A percentile compares a stretch with the other conserved stretches of the same genome.
These are phyloP conservation scores for Talaromyces sp. DNA, from an alignment of 2,329 filamentous ascomycete genomes.

Conservation along the genomic window DNA sequence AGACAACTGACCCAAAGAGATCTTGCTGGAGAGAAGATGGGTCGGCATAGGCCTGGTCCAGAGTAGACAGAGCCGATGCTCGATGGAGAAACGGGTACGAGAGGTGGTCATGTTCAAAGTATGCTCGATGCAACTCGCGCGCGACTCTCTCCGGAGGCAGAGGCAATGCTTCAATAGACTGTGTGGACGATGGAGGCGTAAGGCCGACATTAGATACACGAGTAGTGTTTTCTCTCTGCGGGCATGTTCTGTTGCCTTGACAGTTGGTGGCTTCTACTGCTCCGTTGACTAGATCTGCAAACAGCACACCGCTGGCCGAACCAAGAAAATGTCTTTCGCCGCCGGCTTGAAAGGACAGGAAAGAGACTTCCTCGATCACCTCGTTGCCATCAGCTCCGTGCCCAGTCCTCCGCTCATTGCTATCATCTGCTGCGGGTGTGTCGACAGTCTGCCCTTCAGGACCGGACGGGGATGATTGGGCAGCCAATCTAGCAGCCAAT, in stretches of 20 bases:
- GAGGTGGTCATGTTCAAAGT: constrained; percentile 40
- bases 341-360: constrained; percentile 38
- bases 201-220: background rate
- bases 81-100: constrained; percentile 39
- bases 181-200: constrained; percentile 8
- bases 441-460: too few species aligned
- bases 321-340: constrained; percentile 41
- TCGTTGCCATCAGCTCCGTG: constrained; percentile 12
- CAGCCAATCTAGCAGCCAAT: background rate
- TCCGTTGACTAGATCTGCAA: constrained; percentile 37
- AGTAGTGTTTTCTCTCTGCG: background rate
- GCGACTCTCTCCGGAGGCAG: constrained; percentile 33
- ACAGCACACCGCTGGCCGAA: constrained; percentile 25
- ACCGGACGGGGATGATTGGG: background rate
- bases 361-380: constrained; percentile 17
- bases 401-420: background rate
- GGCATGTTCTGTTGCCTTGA: background rate
- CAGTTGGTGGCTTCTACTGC: constrained; percentile 13
- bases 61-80: constrained; percentile 16
- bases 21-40: constrained; percentile 16
- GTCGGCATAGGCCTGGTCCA: constrained; percentile 14
- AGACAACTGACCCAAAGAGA: constrained; percentile 33
- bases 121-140: constrained; percentile 34
- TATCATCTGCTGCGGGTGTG: background rate
- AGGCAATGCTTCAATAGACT: constrained; percentile 7